Conservation (phyloP, 2,329 filamentous ascomycete species). For the Talaromyces funiculosus region DNA sequence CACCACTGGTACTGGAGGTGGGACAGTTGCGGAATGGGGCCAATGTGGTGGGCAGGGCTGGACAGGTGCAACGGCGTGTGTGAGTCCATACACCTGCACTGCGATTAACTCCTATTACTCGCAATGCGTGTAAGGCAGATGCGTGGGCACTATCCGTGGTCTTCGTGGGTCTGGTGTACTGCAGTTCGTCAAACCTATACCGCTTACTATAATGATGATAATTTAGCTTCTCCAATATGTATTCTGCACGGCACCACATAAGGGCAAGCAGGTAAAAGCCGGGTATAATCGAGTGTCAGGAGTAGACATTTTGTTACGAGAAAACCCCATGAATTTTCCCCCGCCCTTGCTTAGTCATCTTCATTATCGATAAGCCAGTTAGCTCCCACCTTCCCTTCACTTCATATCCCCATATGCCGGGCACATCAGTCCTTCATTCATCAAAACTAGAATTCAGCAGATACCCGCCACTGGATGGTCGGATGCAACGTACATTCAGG, state of each 20-base stretch:
- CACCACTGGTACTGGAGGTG: neutral
- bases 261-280: no score
- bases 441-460: neutral
- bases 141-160: neutral
- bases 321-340: neutral
- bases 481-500: neutral
- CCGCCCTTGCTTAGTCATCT: neutral
- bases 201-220: neutral
- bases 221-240: neutral
- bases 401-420: neutral
- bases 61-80: constrained; percentile 25
- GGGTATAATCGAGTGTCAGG: neutral
- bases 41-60: constrained; percentile 27
- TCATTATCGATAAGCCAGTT: neutral
- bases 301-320: no score
- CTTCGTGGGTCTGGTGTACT: neutral
- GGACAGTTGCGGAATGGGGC: constrained; percentile 4
- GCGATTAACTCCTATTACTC: constrained; percentile 26
- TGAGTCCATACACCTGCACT: constrained; percentile 23
- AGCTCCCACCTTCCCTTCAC: neutral
- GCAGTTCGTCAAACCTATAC: neutral
- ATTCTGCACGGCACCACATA: neutral
- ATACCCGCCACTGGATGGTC: neutral
- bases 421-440: neutral
- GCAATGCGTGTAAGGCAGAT: constrained; percentile 22